These are phyloP conservation scores for Cercospora janseana DNA, from an alignment of 2,329 filamentous ascomycete species.

Conservation along the genomic window DNA sequence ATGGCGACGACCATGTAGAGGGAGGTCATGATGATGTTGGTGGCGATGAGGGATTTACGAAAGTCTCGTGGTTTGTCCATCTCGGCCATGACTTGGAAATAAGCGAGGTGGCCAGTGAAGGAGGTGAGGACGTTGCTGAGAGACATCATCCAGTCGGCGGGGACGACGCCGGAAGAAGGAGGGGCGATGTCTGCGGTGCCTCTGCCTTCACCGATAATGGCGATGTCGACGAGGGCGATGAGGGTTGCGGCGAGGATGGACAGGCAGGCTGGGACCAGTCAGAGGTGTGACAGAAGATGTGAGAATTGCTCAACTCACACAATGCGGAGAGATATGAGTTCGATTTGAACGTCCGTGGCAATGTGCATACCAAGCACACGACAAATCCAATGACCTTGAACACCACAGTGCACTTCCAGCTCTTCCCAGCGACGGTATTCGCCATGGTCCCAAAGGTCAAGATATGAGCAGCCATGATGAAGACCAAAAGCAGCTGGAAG, in stretches of 20 bases:
- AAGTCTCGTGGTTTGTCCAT: constrained; percentile 61
- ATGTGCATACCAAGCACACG: constrained; percentile 58
- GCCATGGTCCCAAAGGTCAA: constrained; percentile 69
- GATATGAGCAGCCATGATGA: constrained; percentile 66
- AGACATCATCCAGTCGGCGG: constrained; percentile 42
- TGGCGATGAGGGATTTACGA: constrained; percentile 60
- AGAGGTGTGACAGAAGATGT: neutral
- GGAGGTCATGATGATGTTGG: constrained; percentile 58
- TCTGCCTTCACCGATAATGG: constrained; percentile 45
- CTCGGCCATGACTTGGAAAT: constrained; percentile 65
- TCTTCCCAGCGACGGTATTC: constrained; percentile 59
- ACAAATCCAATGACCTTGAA: constrained; percentile 61
- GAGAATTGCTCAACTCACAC: constrained; percentile 43
- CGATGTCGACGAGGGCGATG: constrained; percentile 48
- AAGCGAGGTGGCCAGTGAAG: constrained; percentile 62
- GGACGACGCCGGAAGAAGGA: constrained; percentile 40
- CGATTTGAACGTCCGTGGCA: constrained; percentile 62
- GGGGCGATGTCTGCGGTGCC: constrained; percentile 41
- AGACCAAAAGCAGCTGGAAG: constrained; percentile 14
- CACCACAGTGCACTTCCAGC: constrained; percentile 57
- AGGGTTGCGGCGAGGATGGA: constrained; percentile 64
- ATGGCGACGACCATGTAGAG: constrained; percentile 68
- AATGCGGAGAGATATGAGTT: constrained; percentile 62
- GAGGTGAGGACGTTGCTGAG: constrained; percentile 70
- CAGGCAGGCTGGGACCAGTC: constrained; percentile 52